These are phyloP conservation scores for Colletotrichum tanaceti DNA, from an alignment of 2,329 filamentous ascomycete genomes.

Conservation along the genomic window DNA sequence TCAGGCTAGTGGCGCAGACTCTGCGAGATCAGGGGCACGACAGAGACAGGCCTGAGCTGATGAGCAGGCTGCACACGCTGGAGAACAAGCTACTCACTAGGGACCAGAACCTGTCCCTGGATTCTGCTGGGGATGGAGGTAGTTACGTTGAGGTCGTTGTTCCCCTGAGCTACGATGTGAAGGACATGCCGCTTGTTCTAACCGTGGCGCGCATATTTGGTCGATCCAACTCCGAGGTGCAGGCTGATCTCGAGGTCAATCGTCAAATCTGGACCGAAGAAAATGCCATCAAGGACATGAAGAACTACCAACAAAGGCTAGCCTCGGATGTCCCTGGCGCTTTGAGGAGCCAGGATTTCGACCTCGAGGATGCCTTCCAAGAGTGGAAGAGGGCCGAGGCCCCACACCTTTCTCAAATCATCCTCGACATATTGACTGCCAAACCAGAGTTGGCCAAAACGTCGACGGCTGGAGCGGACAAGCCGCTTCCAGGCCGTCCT, in stretches of 20 bases:
- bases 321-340: conserved; percentile 83
- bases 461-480: conserved; percentile 66
- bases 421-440: conserved; percentile 87
- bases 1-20: conserved; percentile 84
- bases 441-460: conserved; percentile 87
- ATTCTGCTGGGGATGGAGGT: conserved; percentile 67
- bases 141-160: conserved; percentile 83
- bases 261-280: conserved; percentile 89
- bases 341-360: conserved; percentile 86
- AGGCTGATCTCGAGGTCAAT: conserved; percentile 87
- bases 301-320: conserved; percentile 90
- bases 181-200: conserved; percentile 95
- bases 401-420: conserved; percentile 90
- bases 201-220: conserved; percentile 89
- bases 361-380: conserved; percentile 87
- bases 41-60: conserved; percentile 85
- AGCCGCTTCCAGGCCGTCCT: conserved; percentile 58
- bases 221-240: conserved; percentile 80
- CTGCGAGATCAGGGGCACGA: conserved; percentile 87
- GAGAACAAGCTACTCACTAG: conserved; percentile 95
- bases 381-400: conserved; percentile 92
- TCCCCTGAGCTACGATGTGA: conserved; percentile 90
- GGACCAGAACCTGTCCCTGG: conserved; percentile 85
- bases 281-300: conserved; percentile 89
- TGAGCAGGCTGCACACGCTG: conserved; percentile 79